Conservation (phyloP, 768 basidiomycete species). For the Epithele typhae region DNA sequence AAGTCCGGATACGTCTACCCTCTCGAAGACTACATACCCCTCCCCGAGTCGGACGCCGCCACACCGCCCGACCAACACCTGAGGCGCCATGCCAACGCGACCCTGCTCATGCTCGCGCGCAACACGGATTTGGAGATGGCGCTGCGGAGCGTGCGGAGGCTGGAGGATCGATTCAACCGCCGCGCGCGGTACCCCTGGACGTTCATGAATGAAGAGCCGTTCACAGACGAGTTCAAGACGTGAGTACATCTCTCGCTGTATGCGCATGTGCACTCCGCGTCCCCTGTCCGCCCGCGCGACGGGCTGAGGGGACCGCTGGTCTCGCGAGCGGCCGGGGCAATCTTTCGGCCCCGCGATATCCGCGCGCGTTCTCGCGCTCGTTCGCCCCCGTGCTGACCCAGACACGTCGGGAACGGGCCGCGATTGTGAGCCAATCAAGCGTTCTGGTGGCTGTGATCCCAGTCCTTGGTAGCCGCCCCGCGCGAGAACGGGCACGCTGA, state of each 20-base stretch:
- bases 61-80: background rate
- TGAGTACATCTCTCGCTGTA: too few species aligned
- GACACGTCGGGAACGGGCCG: too few species aligned
- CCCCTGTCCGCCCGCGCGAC: too few species aligned
- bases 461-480: background rate
- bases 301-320: too few species aligned
- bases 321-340: too few species aligned
- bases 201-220: constrained; percentile 83
- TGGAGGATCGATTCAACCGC: constrained; percentile 87
- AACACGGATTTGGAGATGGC: constrained; percentile 61
- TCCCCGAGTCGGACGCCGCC: background rate
- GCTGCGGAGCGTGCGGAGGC: constrained; percentile 59
- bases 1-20: background rate
- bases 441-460: too few species aligned
- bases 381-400: too few species aligned
- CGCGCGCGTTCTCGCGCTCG: too few species aligned
- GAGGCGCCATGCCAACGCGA: constrained; percentile 27
- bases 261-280: too few species aligned
- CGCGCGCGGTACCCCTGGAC: constrained; percentile 81
- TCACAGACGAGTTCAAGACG: constrained; percentile 71
- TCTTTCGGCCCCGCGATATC: too few species aligned
- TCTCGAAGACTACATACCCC: constrained; percentile 1
- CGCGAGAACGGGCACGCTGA: background rate
- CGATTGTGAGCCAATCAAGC: too few species aligned
- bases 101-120: constrained; percentile 50